Conservation (phyloP, 768 basidiomycete species). For the Lentinus tigrinus region DNA sequence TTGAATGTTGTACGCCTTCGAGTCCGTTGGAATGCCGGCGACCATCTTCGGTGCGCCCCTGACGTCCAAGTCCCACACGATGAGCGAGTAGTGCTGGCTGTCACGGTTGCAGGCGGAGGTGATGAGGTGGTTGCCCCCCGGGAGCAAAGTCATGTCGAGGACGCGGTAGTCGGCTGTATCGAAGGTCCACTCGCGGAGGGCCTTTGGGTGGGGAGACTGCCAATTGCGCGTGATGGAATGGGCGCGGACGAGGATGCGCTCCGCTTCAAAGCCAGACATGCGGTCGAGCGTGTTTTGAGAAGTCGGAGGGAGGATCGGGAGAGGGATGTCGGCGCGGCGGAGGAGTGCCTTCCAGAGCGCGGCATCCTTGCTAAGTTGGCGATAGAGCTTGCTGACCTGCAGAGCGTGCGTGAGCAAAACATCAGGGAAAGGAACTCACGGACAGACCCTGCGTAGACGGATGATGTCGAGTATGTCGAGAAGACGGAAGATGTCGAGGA, state of each 20-base stretch:
- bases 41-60: constrained; percentile 41
- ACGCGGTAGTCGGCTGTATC: constrained; percentile 32
- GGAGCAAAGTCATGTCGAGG: constrained; percentile 57
- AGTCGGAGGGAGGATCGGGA: constrained; percentile 62
- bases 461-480: not conserved
- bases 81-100: constrained; percentile 45
- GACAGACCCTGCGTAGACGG: not conserved
- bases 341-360: constrained; percentile 70
- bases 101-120: constrained; percentile 57
- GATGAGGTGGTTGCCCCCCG: constrained; percentile 68
- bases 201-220: constrained; percentile 40
- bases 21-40: constrained; percentile 47
- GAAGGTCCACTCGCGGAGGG: constrained; percentile 26
- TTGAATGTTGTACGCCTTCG: constrained; percentile 55
- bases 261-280: constrained; percentile 41
- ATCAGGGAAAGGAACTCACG: too few species aligned
- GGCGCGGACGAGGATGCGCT: constrained; percentile 60
- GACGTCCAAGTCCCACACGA: constrained; percentile 53
- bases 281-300: constrained; percentile 38
- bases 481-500: too few species aligned
- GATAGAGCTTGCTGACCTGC: constrained; percentile 60
- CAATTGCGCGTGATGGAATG: constrained; percentile 63
- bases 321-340: constrained; percentile 48
- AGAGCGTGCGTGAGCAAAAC: too few species aligned
- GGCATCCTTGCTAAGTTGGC: constrained; percentile 65